A percentile compares a stretch with the other conserved stretches of the same genome.
Evolutionary conservation across 164 flowering plant genomes (phyloP).

Genomic region (Vitis rotundifolia): DNA sequence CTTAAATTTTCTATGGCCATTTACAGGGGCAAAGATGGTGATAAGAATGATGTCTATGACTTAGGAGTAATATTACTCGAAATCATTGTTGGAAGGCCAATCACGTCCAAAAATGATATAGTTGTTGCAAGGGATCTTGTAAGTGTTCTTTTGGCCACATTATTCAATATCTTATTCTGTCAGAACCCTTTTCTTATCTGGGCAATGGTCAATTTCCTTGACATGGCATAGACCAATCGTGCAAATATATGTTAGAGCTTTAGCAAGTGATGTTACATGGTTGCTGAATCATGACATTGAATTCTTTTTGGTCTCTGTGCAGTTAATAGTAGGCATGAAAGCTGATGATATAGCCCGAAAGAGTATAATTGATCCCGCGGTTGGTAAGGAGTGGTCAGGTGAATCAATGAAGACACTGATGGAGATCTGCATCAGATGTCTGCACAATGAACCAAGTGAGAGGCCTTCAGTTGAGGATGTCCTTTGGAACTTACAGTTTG

Average conservation of each 20-base stretch:
- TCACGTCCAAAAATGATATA: slow-evolving; percentile 27
- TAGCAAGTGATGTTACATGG: background rate
- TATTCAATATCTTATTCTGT: background rate
- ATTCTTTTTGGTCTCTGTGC: slow-evolving; percentile 2
- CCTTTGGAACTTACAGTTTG: slow-evolving; percentile 57
- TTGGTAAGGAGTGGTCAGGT: slow-evolving; percentile 40
- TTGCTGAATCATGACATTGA: background rate
- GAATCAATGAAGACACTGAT: slow-evolving; percentile 42
- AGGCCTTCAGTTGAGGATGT: slow-evolving; percentile 54
- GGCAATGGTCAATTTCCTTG: background rate
- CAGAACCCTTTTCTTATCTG: background rate
- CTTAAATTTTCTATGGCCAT: background rate
- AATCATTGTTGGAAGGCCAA: slow-evolving; percentile 37
- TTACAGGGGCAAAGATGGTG: slow-evolving; percentile 20
- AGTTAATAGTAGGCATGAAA: slow-evolving; percentile 35
- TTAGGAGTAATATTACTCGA: slow-evolving; percentile 40
- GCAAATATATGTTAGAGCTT: background rate
- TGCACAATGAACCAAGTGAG: slow-evolving; percentile 23
- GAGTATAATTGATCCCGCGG: slow-evolving; percentile 39
- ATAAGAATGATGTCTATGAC: slow-evolving; percentile 36
- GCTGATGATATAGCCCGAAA: slow-evolving; percentile 33
- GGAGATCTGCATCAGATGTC: slow-evolving; percentile 44
- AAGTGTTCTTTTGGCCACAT: slow-evolving; percentile 8
- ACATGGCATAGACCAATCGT: background rate
- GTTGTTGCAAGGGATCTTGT: slow-evolving; percentile 36